Conservation (phyloP, 306 rosid genomes). For the Medicago ruthenica region DNA sequence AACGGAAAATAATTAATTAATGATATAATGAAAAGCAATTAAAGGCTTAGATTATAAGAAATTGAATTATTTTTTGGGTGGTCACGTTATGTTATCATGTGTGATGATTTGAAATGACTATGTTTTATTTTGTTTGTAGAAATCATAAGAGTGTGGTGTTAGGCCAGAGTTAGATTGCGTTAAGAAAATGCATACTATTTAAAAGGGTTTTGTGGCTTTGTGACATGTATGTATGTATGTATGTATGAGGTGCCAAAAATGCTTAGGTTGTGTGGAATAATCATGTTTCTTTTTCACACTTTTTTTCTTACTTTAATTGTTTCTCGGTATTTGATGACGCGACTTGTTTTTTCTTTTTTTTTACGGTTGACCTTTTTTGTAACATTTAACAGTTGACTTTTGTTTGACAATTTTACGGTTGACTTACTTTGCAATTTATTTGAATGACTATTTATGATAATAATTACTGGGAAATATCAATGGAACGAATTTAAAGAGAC, state of each 20-base stretch:
- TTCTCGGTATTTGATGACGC: neutral
- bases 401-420: too few species aligned
- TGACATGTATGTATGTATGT: too few species aligned
- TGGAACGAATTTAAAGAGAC: too few species aligned
- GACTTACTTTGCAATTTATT: too few species aligned
- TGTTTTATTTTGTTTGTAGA: conserved; percentile 32
- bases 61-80: conserved; percentile 41
- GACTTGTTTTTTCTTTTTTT: too few species aligned
- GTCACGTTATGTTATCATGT: conserved; percentile 42
- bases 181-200: conserved; percentile 38
- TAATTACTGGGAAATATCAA: too few species aligned
- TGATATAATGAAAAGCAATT: neutral
- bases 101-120: conserved; percentile 64
- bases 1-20: neutral
- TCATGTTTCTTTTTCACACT: neutral
- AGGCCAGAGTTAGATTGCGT: conserved; percentile 57
- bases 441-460: too few species aligned
- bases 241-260: too few species aligned
- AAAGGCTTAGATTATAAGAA: conserved; percentile 61
- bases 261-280: neutral
- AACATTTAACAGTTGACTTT: too few species aligned
- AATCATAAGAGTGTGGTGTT: conserved; percentile 43
- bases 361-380: too few species aligned
- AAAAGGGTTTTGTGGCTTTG: neutral
- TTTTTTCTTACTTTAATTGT: neutral